phyloP scores from a whole-genome alignment of 2,329 filamentous ascomycete genomes.

The Ophiostoma himal-ulmi region DNA sequence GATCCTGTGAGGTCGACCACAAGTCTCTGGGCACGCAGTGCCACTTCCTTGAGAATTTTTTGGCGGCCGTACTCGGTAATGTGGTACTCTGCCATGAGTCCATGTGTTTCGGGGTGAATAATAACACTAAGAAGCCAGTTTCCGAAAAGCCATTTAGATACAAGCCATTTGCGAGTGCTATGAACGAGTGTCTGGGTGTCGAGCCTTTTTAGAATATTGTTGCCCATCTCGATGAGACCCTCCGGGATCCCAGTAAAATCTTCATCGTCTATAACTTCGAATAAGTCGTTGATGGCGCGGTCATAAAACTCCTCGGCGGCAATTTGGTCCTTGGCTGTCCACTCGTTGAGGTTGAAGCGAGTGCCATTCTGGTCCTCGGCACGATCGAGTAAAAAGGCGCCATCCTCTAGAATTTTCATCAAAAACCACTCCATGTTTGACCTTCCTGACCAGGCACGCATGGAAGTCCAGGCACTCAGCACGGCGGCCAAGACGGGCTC shows the following conservation, averaged over 20 bases:
- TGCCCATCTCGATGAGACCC: constrained; percentile 76
- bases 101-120: constrained; percentile 77
- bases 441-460: constrained; percentile 84
- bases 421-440: constrained; percentile 89
- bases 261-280: constrained; percentile 79
- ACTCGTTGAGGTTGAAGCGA: constrained; percentile 64
- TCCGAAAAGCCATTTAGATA: constrained; percentile 88
- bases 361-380: constrained; percentile 72
- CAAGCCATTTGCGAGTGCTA: constrained; percentile 73
- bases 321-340: constrained; percentile 72
- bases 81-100: constrained; percentile 80
- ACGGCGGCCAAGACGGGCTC: constrained; percentile 78
- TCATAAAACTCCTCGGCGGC: constrained; percentile 86
- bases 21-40: constrained; percentile 69
- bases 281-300: constrained; percentile 70
- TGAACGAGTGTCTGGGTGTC: constrained; percentile 56
- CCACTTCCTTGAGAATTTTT: constrained; percentile 72
- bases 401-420: constrained; percentile 89
- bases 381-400: constrained; percentile 82
- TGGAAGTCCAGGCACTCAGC: constrained; percentile 78
- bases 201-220: constrained; percentile 73
- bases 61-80: constrained; percentile 87
- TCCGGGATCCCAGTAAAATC: constrained; percentile 80
- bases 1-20: constrained; percentile 63
- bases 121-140: constrained; percentile 78